These are phyloP conservation scores for Cyphellophora europaea DNA, from an alignment of 2,329 filamentous ascomycete species.

Conservation along the genomic window DNA sequence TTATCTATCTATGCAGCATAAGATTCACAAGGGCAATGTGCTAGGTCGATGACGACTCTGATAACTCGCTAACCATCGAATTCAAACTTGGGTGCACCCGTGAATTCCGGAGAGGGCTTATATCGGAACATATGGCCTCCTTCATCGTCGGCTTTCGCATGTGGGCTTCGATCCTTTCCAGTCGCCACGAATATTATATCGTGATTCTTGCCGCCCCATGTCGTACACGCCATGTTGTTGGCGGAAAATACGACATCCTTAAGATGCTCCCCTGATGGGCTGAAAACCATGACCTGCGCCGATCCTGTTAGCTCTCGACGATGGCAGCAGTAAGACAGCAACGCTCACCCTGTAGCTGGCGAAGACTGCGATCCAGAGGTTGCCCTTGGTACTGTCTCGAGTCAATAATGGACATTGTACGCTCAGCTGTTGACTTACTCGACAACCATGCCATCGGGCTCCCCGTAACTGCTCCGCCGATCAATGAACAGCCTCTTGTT, in stretches of 20 bases:
- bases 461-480: slow-evolving; percentile 19
- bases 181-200: slow-evolving; percentile 26
- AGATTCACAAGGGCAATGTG: no score
- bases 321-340: neutral
- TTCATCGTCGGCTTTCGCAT: slow-evolving; percentile 22
- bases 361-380: slow-evolving; percentile 29
- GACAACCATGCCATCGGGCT: slow-evolving; percentile 30
- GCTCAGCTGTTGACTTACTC: slow-evolving; percentile 21
- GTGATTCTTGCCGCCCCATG: slow-evolving; percentile 27
- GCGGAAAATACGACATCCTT: slow-evolving; percentile 26
- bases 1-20: no score
- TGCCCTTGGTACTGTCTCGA: slow-evolving; percentile 22
- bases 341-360: slow-evolving; percentile 19
- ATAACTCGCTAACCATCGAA: slow-evolving; percentile 25
- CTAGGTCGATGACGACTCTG: no score
- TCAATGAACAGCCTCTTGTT: slow-evolving; percentile 24
- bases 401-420: neutral
- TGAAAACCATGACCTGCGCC: slow-evolving; percentile 24
- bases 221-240: slow-evolving; percentile 26
- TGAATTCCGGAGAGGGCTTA: slow-evolving; percentile 16
- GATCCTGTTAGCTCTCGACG: neutral
- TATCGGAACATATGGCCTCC: slow-evolving; percentile 29
- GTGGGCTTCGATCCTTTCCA: slow-evolving; percentile 19
- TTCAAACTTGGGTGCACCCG: slow-evolving; percentile 25
- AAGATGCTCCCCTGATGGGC: slow-evolving; percentile 23